These are phyloP conservation scores for Penicillium sp. DNA, from an alignment of 2,329 filamentous ascomycete species.

Conservation along the genomic window DNA sequence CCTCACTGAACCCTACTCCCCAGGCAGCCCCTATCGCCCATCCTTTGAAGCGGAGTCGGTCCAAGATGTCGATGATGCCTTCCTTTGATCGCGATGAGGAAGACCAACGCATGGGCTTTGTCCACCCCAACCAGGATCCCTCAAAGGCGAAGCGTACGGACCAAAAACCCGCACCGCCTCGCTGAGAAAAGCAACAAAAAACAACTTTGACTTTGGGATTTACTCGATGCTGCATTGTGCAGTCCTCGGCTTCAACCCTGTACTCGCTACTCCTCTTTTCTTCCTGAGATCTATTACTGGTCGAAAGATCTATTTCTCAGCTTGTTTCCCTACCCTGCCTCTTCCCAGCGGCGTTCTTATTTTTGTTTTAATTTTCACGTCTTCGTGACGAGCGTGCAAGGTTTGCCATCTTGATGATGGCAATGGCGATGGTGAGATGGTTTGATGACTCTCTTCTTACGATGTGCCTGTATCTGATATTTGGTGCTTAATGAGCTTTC, in stretches of 20 bases:
- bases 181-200: neutral
- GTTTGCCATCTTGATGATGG: constrained; percentile 27
- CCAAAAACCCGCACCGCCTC: constrained; percentile 25
- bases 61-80: constrained; percentile 36
- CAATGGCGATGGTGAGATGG: constrained; percentile 17
- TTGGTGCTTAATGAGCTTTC: constrained; percentile 27
- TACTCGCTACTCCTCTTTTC: neutral
- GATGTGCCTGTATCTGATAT: constrained; percentile 29
- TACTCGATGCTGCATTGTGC: neutral
- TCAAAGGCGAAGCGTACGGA: constrained; percentile 33
- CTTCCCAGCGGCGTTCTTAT: constrained; percentile 2
- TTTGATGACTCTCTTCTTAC: constrained; percentile 30
- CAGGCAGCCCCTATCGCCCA: constrained; percentile 34
- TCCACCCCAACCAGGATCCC: constrained; percentile 33
- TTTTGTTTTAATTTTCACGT: constrained; percentile 20
- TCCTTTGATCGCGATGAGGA: constrained; percentile 35
- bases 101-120: constrained; percentile 43
- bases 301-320: constrained; percentile 5
- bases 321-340: neutral
- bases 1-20: constrained; percentile 34
- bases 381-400: constrained; percentile 6
- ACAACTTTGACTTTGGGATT: neutral
- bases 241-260: neutral
- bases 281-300: neutral
- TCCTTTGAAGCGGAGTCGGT: constrained; percentile 35